These are phyloP conservation scores for Agroathelia rolfsii DNA, from an alignment of 1,284 basidiomycete species.

Conservation along the genomic window DNA sequence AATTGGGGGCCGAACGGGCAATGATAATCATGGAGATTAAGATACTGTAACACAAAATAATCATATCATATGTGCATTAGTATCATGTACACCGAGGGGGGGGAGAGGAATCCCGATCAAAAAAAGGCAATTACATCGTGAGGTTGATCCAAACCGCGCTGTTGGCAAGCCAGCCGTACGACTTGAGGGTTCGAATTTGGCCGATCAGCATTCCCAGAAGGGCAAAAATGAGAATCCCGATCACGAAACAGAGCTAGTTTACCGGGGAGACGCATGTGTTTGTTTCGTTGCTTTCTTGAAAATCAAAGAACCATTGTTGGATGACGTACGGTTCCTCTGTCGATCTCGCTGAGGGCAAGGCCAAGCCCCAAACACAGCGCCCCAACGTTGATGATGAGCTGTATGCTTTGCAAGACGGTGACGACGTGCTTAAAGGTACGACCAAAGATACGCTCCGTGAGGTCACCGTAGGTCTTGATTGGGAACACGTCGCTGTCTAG, in stretches of 20 bases:
- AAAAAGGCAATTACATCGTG: too few relatives aligned
- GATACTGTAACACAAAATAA: too few relatives aligned
- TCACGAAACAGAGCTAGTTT: constrained; percentile 16
- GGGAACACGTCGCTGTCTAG: constrained; percentile 52
- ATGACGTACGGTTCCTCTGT: too few relatives aligned
- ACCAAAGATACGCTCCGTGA: constrained; percentile 48
- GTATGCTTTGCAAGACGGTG: too few relatives aligned
- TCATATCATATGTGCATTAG: too few relatives aligned
- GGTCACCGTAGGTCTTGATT: constrained; percentile 46
- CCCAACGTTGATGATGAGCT: constrained; percentile 46
- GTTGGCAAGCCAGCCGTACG: constrained; percentile 41
- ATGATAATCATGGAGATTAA: constrained; percentile 52
- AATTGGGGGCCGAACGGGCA: constrained; percentile 50
- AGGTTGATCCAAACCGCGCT: constrained; percentile 40
- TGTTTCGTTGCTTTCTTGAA: constrained; percentile 33
- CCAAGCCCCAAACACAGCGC: constrained; percentile 24
- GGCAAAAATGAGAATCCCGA: constrained; percentile 11
- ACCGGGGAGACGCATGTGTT: constrained; percentile 16
- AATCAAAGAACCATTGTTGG: constrained; percentile 43
- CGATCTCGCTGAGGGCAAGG: too few relatives aligned
- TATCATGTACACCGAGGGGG: too few relatives aligned
- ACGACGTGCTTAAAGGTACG: too few relatives aligned
- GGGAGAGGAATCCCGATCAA: too few relatives aligned
- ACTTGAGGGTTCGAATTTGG: constrained; percentile 41
- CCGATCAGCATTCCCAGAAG: too few relatives aligned